Evolutionary conservation across 768 basidiomycete genomes (phyloP).

Genomic region (Sarcomyxa edulis): DNA sequence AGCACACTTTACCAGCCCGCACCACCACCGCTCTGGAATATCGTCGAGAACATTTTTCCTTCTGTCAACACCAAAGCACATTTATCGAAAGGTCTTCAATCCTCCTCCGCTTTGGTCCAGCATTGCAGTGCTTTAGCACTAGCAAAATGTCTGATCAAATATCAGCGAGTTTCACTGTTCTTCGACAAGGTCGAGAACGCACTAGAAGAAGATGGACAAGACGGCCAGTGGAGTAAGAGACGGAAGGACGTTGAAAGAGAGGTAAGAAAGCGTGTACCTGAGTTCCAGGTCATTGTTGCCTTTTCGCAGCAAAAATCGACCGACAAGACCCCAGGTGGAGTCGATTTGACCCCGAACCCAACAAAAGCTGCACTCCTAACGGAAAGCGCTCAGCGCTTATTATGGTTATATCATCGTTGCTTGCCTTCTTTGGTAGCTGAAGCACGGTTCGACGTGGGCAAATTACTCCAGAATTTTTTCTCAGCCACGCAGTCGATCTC

Average conservation of each 20-base stretch:
- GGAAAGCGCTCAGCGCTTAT: conserved; percentile 74
- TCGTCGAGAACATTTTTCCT: conserved; percentile 81
- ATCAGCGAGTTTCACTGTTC: conserved; percentile 42
- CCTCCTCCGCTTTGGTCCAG: conserved; percentile 69
- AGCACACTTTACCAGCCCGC: conserved; percentile 52
- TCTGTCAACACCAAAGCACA: conserved; percentile 58
- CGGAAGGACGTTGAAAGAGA: conserved; percentile 70
- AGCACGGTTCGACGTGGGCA: conserved; percentile 82
- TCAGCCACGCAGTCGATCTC: conserved; percentile 8
- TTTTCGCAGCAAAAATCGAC: conserved; percentile 60
- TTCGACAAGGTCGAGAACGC: conserved; percentile 45
- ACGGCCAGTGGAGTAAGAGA: conserved; percentile 71
- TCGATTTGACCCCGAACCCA: conserved; percentile 5
- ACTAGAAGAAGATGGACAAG: conserved; percentile 55
- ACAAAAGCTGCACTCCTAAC: conserved; percentile 55
- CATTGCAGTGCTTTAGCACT: conserved; percentile 81
- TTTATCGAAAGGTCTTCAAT: conserved; percentile 79
- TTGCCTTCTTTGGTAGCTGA: conserved; percentile 73
- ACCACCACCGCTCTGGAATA: conserved; percentile 66
- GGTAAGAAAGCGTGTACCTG: conserved; percentile 72
- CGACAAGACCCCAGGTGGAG: conserved; percentile 13
- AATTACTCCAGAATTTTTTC: conserved; percentile 51
- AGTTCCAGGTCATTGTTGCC: conserved; percentile 80
- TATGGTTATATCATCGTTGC: conserved; percentile 82
- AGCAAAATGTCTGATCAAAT: conserved; percentile 71